Base-by-base conservation (phyloP, 1,139 yeast species). In the Candida tetrigidarum region DNA sequence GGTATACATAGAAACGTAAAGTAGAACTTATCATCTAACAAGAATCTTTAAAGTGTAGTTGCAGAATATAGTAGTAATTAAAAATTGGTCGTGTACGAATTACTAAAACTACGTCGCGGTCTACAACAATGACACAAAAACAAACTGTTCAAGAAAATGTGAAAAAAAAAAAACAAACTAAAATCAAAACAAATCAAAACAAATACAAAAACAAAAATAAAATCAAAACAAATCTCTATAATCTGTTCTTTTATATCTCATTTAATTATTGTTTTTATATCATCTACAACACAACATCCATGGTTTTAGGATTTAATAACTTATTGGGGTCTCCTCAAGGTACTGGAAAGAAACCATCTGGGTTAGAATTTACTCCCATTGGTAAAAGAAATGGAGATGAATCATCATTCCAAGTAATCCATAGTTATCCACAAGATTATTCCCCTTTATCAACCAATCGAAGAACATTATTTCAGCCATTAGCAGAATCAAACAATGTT, bases 281-380 rank as follows among this genome's bases (percentile, higher is more conserved):
- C 10, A 8, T 26, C 10, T 28, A 15, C 32, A 28, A 14, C 25
- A 27, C 15, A 26, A 25, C 26, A 27, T 25, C 8, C 16, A 37
- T 37, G 40, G 40, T 28, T 7, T 37, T 37, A 14, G 40, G 40
- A 6, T 37, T 37, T 28, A 22, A 8, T 11, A 26, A 27, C 10
- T 28, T 37, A 12, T 19, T 37, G 16, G 34, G 34, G 8, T 37
- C 37, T 14, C 48, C 30, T 26, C 32, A 25, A 25, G 36, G 30
- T n/a, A 26, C 8, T 12, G 23, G 19, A 11, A 19, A 23, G 18
- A 16, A 19, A 19, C 26, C 27, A 9, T 14, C 26, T 12, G 33
- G 43, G 11, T 36, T 36, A 11, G 52, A 50, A 12, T 51, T 51
- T 26, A 50, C 52, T 1, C 54, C 54, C 4, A 49, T 51, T 12